Evolutionary conservation across 768 basidiomycete species (phyloP).

Genomic region (Xanthoconium stramineum): DNA sequence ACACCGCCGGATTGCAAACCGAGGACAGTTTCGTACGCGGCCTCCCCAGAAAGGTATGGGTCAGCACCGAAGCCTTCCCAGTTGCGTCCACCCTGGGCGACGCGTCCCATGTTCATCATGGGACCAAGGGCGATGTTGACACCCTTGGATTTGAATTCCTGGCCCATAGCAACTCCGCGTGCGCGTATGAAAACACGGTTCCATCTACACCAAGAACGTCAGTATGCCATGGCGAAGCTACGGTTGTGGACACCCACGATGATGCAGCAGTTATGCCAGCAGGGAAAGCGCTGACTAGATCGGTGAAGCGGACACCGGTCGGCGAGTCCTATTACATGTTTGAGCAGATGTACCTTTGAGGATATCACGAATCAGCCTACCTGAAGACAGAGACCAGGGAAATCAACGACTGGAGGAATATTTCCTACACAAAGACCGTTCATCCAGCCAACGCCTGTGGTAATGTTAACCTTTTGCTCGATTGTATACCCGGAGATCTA

Average conservation of each 20-base stretch:
- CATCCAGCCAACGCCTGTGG: slow-evolving; percentile 53
- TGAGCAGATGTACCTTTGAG: not conserved
- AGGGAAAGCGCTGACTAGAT: slow-evolving; percentile 77
- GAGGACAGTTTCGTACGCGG: slow-evolving; percentile 71
- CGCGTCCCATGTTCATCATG: slow-evolving; percentile 86
- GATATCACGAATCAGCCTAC: slow-evolving; percentile 28
- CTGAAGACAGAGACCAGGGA: slow-evolving; percentile 72
- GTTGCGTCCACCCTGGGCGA: slow-evolving; percentile 79
- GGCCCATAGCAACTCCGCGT: slow-evolving; percentile 76
- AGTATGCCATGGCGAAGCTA: not conserved
- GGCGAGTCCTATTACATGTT: slow-evolving; percentile 55
- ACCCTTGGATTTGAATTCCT: slow-evolving; percentile 81
- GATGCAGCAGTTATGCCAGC: slow-evolving; percentile 81
- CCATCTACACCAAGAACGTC: slow-evolving; percentile 40
- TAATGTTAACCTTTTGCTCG: slow-evolving; percentile 61
- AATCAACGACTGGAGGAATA: slow-evolving; percentile 49
- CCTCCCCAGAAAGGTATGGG: slow-evolving; percentile 81
- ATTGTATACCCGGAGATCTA: slow-evolving; percentile 51
- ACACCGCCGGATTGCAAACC: slow-evolving; percentile 82
- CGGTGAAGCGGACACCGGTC: slow-evolving; percentile 71
- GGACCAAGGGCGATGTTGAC: slow-evolving; percentile 75
- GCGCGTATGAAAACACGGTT: slow-evolving; percentile 75
- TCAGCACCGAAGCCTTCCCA: slow-evolving; percentile 97
- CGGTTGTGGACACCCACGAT: slow-evolving; percentile 47
- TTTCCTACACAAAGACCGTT: slow-evolving; percentile 71